Evolutionary conservation across 2,329 filamentous ascomycete species (phyloP).

Genomic region (Didymella keratinophila): DNA sequence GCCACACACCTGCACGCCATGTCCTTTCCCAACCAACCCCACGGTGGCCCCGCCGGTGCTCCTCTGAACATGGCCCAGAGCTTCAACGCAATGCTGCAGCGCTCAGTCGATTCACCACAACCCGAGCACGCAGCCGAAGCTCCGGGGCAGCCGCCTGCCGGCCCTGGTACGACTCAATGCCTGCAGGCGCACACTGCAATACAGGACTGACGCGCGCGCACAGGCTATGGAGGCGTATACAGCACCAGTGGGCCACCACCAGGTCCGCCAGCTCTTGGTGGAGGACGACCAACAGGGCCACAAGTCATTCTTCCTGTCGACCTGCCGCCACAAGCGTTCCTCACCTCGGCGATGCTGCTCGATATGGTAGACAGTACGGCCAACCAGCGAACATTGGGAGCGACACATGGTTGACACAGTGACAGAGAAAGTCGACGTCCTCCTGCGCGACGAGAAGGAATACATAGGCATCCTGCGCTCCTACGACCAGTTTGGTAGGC

Average conservation of each 20-base stretch:
- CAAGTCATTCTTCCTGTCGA: constrained; percentile 44
- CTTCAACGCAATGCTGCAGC: constrained; percentile 50
- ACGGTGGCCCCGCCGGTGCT: constrained; percentile 43
- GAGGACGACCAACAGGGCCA: constrained; percentile 32
- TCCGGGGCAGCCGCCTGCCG: constrained; percentile 33
- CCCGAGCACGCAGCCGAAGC: constrained; percentile 35
- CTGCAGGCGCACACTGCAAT: not conserved
- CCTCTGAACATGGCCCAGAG: constrained; percentile 40
- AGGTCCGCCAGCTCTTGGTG: constrained; percentile 41
- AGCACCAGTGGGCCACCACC: constrained; percentile 62
- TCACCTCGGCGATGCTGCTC: constrained; percentile 91
- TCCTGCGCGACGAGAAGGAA: constrained; percentile 92
- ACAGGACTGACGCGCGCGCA: constrained; percentile 25
- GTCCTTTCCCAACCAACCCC: constrained; percentile 41
- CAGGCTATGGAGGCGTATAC: constrained; percentile 49
- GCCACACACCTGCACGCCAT: constrained; percentile 24
- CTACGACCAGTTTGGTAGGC: constrained; percentile 95
- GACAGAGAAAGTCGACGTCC: constrained; percentile 91
- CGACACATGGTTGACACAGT: constrained; percentile 24
- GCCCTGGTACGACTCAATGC: constrained; percentile 35
- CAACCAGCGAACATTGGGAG: constrained; percentile 15
- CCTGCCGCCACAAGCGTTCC: constrained; percentile 95
- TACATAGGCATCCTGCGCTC: constrained; percentile 90
- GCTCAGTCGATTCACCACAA: constrained; percentile 45
- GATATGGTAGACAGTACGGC: constrained; percentile 90